These are phyloP conservation scores for Neolentinus lepideus DNA, from an alignment of 1,284 basidiomycete species.

Conservation along the genomic window DNA sequence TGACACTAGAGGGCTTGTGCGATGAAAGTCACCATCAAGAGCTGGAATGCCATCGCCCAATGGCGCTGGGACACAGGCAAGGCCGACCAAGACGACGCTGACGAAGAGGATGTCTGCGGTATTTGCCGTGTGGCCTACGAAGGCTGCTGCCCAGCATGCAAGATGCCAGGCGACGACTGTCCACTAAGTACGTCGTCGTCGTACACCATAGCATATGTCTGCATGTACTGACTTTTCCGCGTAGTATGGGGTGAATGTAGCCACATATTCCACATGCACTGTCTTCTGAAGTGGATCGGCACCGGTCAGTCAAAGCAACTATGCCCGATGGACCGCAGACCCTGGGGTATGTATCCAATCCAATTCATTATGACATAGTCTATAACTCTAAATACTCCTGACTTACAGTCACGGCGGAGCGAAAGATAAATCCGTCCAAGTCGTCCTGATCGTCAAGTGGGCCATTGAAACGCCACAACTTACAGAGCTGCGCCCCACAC, in stretches of 20 bases:
- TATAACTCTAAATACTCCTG: neutral
- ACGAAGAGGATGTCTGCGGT: conserved; percentile 80
- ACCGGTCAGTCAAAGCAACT: conserved; percentile 75
- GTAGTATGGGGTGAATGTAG: conserved; percentile 94
- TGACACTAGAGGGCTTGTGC: neutral
- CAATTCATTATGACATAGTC: too few relatives aligned
- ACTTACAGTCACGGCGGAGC: conserved; percentile 4
- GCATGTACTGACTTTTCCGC: neutral
- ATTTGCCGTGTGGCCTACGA: conserved; percentile 91
- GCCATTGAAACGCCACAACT: too few relatives aligned
- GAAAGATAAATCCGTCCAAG: neutral
- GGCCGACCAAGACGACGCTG: conserved; percentile 22
- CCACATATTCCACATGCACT: conserved; percentile 95
- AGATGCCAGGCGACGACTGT: conserved; percentile 94
- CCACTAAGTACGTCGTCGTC: conserved; percentile 68
- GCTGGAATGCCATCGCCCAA: conserved; percentile 80
- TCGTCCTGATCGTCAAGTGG: too few relatives aligned
- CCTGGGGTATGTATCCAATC: conserved; percentile 70
- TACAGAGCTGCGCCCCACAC: too few relatives aligned
- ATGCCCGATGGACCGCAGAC: conserved; percentile 89
- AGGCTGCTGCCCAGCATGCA: conserved; percentile 89
- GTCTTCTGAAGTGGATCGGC: conserved; percentile 93
- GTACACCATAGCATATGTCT: neutral
- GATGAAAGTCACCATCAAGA: conserved; percentile 79
- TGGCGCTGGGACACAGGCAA: conserved; percentile 80